Evolutionary conservation across 495 filamentous ascomycete species (phyloP), one percentile per base, ranked within the genome.

Genomic region (Poronia punctata): DNA sequence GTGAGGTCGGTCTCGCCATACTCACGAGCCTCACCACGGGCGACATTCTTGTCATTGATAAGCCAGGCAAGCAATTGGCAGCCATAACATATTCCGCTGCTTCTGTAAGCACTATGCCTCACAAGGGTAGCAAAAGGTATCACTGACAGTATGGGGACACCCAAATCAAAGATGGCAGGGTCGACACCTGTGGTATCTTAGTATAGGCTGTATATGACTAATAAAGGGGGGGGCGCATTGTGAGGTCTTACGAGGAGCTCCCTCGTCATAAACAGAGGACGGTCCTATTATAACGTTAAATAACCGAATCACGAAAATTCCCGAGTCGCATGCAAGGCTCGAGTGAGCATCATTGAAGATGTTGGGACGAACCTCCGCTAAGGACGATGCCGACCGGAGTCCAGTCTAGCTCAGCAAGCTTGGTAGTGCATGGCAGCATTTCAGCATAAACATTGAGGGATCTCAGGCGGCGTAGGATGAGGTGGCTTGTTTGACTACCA

Each of bases 371-470:
- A 31, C 86, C 83, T 36, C 84, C 86, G 11, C 82, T 86, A 12
- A 89, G 70, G 31, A 86, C 81, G 46, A 88, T 74, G 53, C 88
- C 88, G 60, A 84, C 86, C 12, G 90, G 90, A 51, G 76, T 85
- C 72, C 74, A 96, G 17, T 67, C 49, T 9, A 97, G 74, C 33
- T 93, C 85, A 5, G 75, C 61, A 9, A 96, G 56, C 70, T 89
- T 93, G 40, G 82, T 78, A 39, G 87, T 96, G 69, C 90, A 96
- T 20, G 88, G 89, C 31, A 95, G 77, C 80, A 96, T 84, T 68
- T 97, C 90, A 27, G 77, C 78, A 71, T 84, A 95, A 59, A 97
- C 75, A 70, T 85, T 83, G 65, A 95, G 72, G 30, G 82, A 78
- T 49, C 87, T 72, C 10, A 93, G 72, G 32, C 85, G 79, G 22